phyloP scores from a whole-genome alignment of 2,329 filamentous ascomycete genomes.

The Alternaria infectoria region DNA sequence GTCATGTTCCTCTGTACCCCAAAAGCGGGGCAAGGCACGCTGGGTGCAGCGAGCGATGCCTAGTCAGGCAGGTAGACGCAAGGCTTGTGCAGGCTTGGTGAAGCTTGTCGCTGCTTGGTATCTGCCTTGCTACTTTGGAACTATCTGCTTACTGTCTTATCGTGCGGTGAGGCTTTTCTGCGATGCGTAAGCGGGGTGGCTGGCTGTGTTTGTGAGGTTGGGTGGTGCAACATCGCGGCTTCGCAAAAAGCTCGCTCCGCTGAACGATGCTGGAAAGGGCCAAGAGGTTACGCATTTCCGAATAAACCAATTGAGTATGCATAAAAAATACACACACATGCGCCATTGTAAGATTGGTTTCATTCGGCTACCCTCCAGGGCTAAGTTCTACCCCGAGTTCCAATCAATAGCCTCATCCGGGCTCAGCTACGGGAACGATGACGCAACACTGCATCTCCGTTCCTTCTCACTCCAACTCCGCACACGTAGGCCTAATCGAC shows the following conservation, averaged over 20 bases:
- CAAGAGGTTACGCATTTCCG: background rate
- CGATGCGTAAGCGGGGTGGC: background rate
- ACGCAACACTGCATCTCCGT: background rate
- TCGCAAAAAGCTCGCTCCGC: background rate
- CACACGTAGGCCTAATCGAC: slow-evolving; percentile 26
- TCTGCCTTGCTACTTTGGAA: background rate
- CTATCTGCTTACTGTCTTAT: background rate
- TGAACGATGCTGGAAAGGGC: background rate
- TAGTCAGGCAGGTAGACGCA: slow-evolving; percentile 17
- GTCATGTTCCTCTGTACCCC: slow-evolving; percentile 11
- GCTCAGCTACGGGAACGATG: background rate
- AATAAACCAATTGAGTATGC: background rate
- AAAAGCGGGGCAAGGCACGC: slow-evolving; percentile 6
- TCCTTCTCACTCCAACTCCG: slow-evolving; percentile 7
- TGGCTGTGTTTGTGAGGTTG: background rate
- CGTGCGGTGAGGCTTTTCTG: background rate
- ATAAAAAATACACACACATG: background rate
- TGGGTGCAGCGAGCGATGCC: slow-evolving; percentile 10
- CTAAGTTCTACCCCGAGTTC: background rate
- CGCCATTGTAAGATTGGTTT: background rate
- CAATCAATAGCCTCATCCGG: background rate
- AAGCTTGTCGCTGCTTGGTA: slow-evolving; percentile 23
- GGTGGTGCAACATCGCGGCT: background rate
- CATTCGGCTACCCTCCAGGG: background rate
- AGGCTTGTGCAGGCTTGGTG: slow-evolving; percentile 23